phyloP scores from a whole-genome alignment of 2,329 filamentous ascomycete species.

The Bisporella sp. region DNA sequence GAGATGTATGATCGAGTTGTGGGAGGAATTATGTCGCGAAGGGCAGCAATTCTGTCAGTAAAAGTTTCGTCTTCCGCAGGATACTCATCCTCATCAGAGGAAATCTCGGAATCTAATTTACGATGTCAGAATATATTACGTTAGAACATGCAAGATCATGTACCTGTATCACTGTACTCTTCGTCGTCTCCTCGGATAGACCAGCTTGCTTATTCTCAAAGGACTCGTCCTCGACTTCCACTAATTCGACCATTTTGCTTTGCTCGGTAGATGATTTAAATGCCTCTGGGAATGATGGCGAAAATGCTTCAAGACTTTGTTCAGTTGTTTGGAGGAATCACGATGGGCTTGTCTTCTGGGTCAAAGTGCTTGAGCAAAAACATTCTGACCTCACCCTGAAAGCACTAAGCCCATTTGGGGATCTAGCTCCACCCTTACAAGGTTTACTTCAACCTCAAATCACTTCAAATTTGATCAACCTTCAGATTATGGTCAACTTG shows the following conservation, averaged over 20 bases:
- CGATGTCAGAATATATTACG: slow-evolving; percentile 3
- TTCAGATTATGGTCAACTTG: too few relatives aligned
- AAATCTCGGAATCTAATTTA: slow-evolving; percentile 69
- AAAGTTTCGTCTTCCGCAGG: slow-evolving; percentile 49
- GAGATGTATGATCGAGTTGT: slow-evolving; percentile 63
- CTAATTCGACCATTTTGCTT: slow-evolving; percentile 81
- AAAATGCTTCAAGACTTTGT: too few relatives aligned
- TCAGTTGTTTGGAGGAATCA: too few relatives aligned
- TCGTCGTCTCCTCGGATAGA: slow-evolving; percentile 65
- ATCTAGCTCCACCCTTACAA: too few relatives aligned
- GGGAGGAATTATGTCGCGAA: slow-evolving; percentile 71
- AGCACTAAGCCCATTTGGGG: too few relatives aligned
- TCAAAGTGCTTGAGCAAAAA: too few relatives aligned
- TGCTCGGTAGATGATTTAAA: too few relatives aligned
- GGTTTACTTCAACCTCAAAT: too few relatives aligned
- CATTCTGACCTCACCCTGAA: too few relatives aligned
- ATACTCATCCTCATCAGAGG: slow-evolving; percentile 68
- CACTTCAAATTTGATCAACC: too few relatives aligned
- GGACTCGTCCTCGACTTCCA: slow-evolving; percentile 95
- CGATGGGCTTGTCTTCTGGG: too few relatives aligned
- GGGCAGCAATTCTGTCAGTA: slow-evolving; percentile 61
- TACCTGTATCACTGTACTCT: slow-evolving; percentile 90
- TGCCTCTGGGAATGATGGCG: too few relatives aligned
- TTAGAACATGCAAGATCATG: slow-evolving; percentile 16
- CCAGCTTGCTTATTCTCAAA: slow-evolving; percentile 69